Evolutionary conservation across 2,329 filamentous ascomycete genomes (phyloP).

Genomic region (Penicillium palitans): DNA sequence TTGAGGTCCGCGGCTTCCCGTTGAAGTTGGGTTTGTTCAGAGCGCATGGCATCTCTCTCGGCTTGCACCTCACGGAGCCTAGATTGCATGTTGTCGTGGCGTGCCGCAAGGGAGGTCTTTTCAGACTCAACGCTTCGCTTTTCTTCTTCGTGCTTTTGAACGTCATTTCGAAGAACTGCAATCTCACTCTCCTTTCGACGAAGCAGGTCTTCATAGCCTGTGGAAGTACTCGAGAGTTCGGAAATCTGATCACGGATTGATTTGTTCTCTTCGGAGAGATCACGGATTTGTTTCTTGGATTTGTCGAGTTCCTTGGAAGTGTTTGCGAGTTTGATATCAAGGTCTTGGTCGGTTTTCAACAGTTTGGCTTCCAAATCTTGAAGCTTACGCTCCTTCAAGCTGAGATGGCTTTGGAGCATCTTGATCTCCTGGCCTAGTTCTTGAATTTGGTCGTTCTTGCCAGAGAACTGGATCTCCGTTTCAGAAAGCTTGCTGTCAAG

Average conservation of each 20-base stretch:
- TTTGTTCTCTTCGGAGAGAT: constrained; percentile 76
- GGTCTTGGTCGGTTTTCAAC: constrained; percentile 80
- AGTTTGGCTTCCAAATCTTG: constrained; percentile 83
- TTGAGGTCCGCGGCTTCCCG: constrained; percentile 88
- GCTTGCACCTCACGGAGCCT: constrained; percentile 83
- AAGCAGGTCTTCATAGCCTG: constrained; percentile 91
- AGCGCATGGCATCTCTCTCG: constrained; percentile 81
- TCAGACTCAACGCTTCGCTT: constrained; percentile 77
- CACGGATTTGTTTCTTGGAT: constrained; percentile 71
- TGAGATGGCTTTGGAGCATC: constrained; percentile 86
- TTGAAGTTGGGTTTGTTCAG: constrained; percentile 79
- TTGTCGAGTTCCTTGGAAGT: constrained; percentile 77
- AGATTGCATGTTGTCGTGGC: constrained; percentile 75
- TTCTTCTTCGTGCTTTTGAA: constrained; percentile 79
- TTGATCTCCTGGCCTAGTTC: constrained; percentile 79
- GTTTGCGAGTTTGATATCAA: constrained; percentile 77
- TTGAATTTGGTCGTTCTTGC: constrained; percentile 74
- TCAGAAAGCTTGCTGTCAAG: constrained; percentile 72
- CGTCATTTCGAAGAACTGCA: constrained; percentile 77
- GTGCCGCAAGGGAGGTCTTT: constrained; percentile 66
- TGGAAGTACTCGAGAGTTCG: constrained; percentile 85
- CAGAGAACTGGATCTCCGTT: constrained; percentile 67
- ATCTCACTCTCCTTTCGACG: constrained; percentile 93
- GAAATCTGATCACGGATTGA: constrained; percentile 81
- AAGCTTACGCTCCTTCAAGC: constrained; percentile 84